Evolutionary conservation across 2,329 filamentous ascomycete genomes (phyloP), one percentile per base, ranked within the genome.

Genomic region (Fusarium haematococcum): DNA sequence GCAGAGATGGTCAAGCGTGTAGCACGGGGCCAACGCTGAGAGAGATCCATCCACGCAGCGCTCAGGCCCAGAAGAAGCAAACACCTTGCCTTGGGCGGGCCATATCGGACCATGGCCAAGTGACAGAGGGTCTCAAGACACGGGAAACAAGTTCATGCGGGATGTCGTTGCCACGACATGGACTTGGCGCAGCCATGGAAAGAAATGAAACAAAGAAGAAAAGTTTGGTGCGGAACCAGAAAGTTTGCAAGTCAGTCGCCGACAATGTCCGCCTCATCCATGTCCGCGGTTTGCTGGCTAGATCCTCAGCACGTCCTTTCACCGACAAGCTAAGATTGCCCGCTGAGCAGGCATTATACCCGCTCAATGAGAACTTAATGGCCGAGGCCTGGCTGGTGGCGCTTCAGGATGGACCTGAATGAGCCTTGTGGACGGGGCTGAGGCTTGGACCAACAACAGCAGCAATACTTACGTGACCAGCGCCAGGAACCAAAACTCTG

Each of bases 21-120:
- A 41, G 57, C 16, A 20, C 25, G 37, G 37, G 57, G 23, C 57
- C 57, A 43, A 23, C 23, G 7, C 20, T 58, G 54, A 37, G 41
- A 39, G 18, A 71, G 30, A 23, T 70, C 52, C 32, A 43, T 45
- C 41, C 41, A 45, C 32, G 50, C 20, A 30, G 14, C 37, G 13
- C 43, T 50, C 35, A 10, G 71, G 54, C 14, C 16, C 41, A 59
- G 35, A 27, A 66, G 48, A 48, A 63, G 58, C 68, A 50, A 57
- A 41, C 6, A 57, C 32, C 37, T 18, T 16, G 30, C 39, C 27
- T 50, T 48, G 43, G 59, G 48, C 25, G 27, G 50, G 45, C 11
- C 60, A 56, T 30, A 41, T 64, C 30, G 56, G 64, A 37, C 50
- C 58, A 37, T 37, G n/a, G 25, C 32, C 35, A 41, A 56, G 33